These are phyloP conservation scores for Tripterygium wilfordii DNA, from an alignment of 177 flowering plant species.

Conservation along the genomic window DNA sequence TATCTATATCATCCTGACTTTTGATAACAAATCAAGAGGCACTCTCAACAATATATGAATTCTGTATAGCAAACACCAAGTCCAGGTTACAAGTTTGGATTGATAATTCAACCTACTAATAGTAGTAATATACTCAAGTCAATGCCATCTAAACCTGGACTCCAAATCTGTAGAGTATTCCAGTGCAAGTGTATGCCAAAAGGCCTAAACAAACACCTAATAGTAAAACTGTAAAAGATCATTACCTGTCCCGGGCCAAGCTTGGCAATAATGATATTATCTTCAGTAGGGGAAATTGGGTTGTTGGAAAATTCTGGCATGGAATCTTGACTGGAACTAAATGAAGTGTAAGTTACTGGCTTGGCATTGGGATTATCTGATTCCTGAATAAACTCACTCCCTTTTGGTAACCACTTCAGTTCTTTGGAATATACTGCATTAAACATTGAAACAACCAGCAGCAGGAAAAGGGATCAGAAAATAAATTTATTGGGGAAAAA, in stretches of 20 bases:
- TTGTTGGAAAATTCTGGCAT: slow-evolving; percentile 59
- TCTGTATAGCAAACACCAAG: no score
- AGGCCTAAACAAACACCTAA: no score
- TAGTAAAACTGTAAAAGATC: not conserved
- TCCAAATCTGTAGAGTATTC: no score
- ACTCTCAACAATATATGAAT: no score
- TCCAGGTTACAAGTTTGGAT: no score
- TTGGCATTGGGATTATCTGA: slow-evolving; percentile 27
- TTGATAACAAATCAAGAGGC: no score
- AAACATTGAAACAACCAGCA: slow-evolving; percentile 4
- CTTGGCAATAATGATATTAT: slow-evolving; percentile 60
- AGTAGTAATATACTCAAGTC: no score
- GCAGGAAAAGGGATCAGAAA: not conserved
- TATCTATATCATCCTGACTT: no score
- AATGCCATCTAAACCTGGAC: no score
- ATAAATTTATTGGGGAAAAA: no score
- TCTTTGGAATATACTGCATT: slow-evolving; percentile 66
- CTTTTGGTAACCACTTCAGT: slow-evolving; percentile 78
- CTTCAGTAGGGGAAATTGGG: slow-evolving; percentile 41
- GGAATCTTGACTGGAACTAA: slow-evolving; percentile 60
- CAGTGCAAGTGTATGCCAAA: no score
- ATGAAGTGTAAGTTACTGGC: slow-evolving; percentile 72
- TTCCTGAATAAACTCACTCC: slow-evolving; percentile 57
- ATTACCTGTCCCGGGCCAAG: slow-evolving; percentile 90
- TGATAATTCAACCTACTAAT: no score